Evolutionary conservation across 2,329 filamentous ascomycete genomes (phyloP).

Genomic region (Trichoderma harzianum): DNA sequence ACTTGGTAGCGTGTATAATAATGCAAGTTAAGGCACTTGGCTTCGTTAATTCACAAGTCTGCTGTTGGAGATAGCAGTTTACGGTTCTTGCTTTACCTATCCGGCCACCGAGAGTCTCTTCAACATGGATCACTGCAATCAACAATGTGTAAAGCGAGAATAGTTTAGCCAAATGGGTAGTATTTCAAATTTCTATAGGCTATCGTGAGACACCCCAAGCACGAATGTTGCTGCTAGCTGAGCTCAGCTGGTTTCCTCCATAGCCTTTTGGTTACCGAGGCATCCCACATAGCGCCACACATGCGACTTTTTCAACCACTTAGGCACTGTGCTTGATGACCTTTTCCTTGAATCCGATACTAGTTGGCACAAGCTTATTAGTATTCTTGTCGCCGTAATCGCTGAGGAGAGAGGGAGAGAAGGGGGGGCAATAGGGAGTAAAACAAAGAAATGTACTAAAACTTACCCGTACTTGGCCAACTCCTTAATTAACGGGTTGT

Average conservation of each 20-base stretch:
- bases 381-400: background rate
- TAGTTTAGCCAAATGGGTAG: background rate
- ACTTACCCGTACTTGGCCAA: constrained; percentile 65
- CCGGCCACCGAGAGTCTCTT: background rate
- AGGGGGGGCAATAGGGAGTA: too few species aligned
- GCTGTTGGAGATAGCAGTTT: background rate
- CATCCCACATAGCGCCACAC: background rate
- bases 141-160: background rate
- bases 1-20: background rate
- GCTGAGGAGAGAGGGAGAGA: background rate
- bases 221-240: background rate
- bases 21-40: background rate
- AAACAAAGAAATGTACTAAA: background rate
- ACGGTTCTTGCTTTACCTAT: background rate
- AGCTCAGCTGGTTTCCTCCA: background rate
- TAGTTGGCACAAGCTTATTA: background rate
- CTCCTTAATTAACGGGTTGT: constrained; percentile 69
- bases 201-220: background rate
- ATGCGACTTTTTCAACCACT: background rate
- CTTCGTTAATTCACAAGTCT: background rate
- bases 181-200: background rate
- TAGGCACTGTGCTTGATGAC: background rate
- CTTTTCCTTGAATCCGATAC: background rate
- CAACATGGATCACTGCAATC: background rate
- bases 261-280: background rate